Evolutionary conservation across 306 rosid genomes (phyloP).

Genomic region (Cajanus cajan): DNA sequence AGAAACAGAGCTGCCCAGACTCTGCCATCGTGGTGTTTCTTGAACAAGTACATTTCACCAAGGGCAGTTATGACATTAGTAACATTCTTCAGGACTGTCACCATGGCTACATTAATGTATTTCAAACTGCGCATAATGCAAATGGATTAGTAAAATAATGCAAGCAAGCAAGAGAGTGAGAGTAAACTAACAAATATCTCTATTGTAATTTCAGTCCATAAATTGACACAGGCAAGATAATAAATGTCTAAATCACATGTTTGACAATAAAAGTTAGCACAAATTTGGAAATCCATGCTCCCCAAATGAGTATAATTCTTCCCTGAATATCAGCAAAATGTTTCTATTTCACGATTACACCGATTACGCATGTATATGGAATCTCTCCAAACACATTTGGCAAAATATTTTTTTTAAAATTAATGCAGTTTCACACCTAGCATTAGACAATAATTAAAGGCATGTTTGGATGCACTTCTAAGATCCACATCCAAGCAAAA

Average conservation of each 20-base stretch:
- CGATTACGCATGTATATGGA: not conserved
- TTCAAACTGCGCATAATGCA: constrained; percentile 74
- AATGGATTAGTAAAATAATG: constrained; percentile 19
- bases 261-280: constrained; percentile 1
- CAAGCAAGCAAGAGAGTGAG: not conserved
- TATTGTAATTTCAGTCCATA: constrained; percentile 1
- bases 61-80: constrained; percentile 96
- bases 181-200: not conserved
- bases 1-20: constrained; percentile 96
- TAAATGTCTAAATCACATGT: not conserved
- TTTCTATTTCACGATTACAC: constrained; percentile 22
- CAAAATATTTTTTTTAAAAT: not conserved
- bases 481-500: no score
- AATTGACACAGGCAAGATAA: not conserved
- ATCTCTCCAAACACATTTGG: not conserved
- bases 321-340: not conserved
- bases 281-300: constrained; percentile 5
- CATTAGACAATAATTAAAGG: not conserved
- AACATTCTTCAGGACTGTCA: constrained; percentile 95
- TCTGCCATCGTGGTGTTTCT: constrained; percentile 78
- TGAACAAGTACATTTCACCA: constrained; percentile 93
- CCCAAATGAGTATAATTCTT: not conserved
- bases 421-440: not conserved
- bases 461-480: no score
- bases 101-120: constrained; percentile 99